Base-by-base conservation (phyloP, 192 early-diverging fungal species). In the Coemansia sp. region DNA sequence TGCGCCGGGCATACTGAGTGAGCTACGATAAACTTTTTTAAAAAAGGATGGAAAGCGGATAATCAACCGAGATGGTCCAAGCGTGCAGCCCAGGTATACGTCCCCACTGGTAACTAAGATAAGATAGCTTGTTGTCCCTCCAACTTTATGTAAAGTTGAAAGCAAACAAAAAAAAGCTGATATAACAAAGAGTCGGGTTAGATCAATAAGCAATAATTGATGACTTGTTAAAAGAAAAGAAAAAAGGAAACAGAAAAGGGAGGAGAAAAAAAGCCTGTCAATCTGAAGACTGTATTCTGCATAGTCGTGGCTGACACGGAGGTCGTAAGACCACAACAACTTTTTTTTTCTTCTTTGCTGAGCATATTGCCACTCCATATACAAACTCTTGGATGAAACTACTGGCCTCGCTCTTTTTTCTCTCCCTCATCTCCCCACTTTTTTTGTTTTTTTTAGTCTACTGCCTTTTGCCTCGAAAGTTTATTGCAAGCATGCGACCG, bases 1-100 rank as follows among this genome's bases (percentile, higher is more conserved):
- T 6, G 69, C 73, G 13, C 78, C 78, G 9, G 77, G 77, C 77
- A 80, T 80, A 21, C 28, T 62, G 21, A 38, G 40, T 49, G 16
- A 62, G 28, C 43, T 40, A 6, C 9, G 5, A 55, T 17, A 35
- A 62, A 62, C 8, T 3, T 26, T 16, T 66, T 1, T 30, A 30
- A 19, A 28, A 37, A 3, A 39, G 58, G 35, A 21, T 21, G 63
- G 33, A 39, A 55, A 35, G 23, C 11, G 23, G 40, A 47, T 21
- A 52, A 61, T 61, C 59, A 40, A 62, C 37, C 50, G 33, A 33
- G 61, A 55, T 32, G 38, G 26, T 35, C 64, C 23, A 46, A 10
- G 64, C 46, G 46, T 40, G 42, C 42, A 43, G 42, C 42, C 14
- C 42, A 16, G 42, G 13, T 43, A 14, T 43, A 4, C 42, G 9